Percentiles rank a stretch among this genome's conserved stretches.
Conservation (phyloP, 768 basidiomycete genomes). For the Dioszegia hungarica region DNA sequence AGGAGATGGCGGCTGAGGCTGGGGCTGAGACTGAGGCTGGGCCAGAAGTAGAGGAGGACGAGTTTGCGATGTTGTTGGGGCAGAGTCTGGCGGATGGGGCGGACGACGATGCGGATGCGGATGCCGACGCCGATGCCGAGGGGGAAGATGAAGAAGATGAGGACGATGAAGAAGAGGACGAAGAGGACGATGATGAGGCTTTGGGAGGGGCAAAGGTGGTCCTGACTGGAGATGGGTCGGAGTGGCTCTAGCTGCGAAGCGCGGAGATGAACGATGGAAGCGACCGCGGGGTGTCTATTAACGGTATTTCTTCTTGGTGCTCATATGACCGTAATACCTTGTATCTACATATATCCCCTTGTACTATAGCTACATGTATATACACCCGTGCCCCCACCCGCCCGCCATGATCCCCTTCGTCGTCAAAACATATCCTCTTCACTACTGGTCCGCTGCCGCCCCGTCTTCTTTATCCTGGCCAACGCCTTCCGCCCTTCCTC, state of each 20-base stretch:
- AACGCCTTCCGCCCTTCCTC: slow-evolving; percentile 45
- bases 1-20: not conserved
- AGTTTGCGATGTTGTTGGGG: slow-evolving; percentile 37
- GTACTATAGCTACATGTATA: slow-evolving; percentile 3
- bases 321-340: not conserved
- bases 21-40: not conserved
- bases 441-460: slow-evolving; percentile 24
- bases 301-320: not conserved
- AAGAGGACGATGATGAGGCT: slow-evolving; percentile 27
- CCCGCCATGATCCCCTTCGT: not conserved
- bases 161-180: slow-evolving; percentile 24
- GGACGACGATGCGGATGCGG: slow-evolving; percentile 19
- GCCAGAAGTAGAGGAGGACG: slow-evolving; percentile 21
- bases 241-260: not conserved
- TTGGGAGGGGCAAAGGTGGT: slow-evolving; percentile 8
- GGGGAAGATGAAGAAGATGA: slow-evolving; percentile 19
- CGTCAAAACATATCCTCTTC: slow-evolving; percentile 30
- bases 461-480: slow-evolving; percentile 16
- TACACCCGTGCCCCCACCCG: not conserved
- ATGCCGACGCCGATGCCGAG: slow-evolving; percentile 17
- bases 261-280: too few species aligned
- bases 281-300: too few species aligned
- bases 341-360: not conserved
- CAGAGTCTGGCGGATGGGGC: slow-evolving; percentile 24
- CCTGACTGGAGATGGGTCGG: slow-evolving; percentile 1